Base-by-base conservation (phyloP, 495 filamentous ascomycete genomes). In the Aspergillus saccharolyticus region DNA sequence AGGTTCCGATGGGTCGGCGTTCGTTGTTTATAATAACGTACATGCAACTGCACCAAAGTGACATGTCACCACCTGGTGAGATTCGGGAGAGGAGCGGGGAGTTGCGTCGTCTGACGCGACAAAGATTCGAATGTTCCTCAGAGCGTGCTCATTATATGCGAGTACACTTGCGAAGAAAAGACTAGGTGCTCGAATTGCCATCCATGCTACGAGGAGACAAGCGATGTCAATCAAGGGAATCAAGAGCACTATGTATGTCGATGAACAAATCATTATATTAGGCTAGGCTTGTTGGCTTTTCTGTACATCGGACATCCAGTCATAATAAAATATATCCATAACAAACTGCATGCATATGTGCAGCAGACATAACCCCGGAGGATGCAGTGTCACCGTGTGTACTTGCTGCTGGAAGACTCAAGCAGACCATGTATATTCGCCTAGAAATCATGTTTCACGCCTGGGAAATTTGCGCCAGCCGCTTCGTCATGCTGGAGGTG, bases 401-500 rank as follows among this genome's bases (percentile, higher is more conserved):
- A n/a, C n/a, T n/a, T n/a, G 42, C 52, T 22, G 22, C 19, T 14
- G 42, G 47, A 54, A 43, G 46, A 56, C 7, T 39, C 33, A 39
- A 15, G 33, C 6, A 53, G 39, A 49, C 44, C 47, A 44, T 33
- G 50, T 43, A 43, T 45, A 19, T 53, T 42, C 18, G 33, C 62
- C 57, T 56, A 53, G 17, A 44, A 42, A 54, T 50, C 39, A 20
- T 42, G 18, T 45, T 46, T 61, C 71, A 69, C 47, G 73, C 62
- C 60, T 70, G 55, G 52, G 64, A 57, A 39, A 39, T 5, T 52
- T 65, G 55, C 18, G 62, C 62, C 55, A 83, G 70, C 57, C 80
- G 67, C 69, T 81, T 80, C 64, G 79, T 79, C 81, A 84, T 84
- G 66, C 80, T 83, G 58, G 22, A 45, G 17, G 30, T 21, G 16